These are phyloP conservation scores for Suhomyces taliae DNA, from an alignment of 1,139 yeast species.

Conservation along the genomic window DNA sequence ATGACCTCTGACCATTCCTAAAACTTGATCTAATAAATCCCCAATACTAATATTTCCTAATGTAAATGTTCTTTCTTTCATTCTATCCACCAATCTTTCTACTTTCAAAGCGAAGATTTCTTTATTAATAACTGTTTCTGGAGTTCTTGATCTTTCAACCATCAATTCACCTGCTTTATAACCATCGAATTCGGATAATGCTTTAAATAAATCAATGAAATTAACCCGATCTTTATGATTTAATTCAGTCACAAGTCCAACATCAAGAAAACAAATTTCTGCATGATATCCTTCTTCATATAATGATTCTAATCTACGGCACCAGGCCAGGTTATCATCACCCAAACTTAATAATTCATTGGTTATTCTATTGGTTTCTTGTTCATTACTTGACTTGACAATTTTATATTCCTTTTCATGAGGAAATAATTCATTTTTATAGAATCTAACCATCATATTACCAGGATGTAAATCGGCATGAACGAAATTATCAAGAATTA, in stretches of 20 bases:
- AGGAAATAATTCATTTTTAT: slow-evolving; percentile 49
- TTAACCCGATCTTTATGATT: slow-evolving; percentile 75
- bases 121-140: slow-evolving; percentile 82
- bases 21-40: slow-evolving; percentile 81
- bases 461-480: slow-evolving; percentile 98
- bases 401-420: slow-evolving; percentile 50
- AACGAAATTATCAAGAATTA: slow-evolving; percentile 86
- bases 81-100: slow-evolving; percentile 74
- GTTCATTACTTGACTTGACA: slow-evolving; percentile 45
- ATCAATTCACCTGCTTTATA: slow-evolving; percentile 91
- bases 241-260: slow-evolving; percentile 89
- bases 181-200: slow-evolving; percentile 90
- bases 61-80: slow-evolving; percentile 86
- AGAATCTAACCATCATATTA: slow-evolving; percentile 79
- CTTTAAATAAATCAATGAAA: slow-evolving; percentile 84
- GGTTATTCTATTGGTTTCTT: slow-evolving; percentile 50
- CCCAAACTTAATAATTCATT: slow-evolving; percentile 42
- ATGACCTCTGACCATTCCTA: slow-evolving; percentile 86
- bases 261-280: slow-evolving; percentile 87
- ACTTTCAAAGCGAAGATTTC: slow-evolving; percentile 88
- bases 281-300: slow-evolving; percentile 72
- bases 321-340: slow-evolving; percentile 48
- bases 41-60: slow-evolving; percentile 91
- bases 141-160: slow-evolving; percentile 93
- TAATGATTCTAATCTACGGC: slow-evolving; percentile 47